These are phyloP conservation scores for Talaromyces marneffei DNA, from an alignment of 2,329 filamentous ascomycete genomes.

Conservation along the genomic window DNA sequence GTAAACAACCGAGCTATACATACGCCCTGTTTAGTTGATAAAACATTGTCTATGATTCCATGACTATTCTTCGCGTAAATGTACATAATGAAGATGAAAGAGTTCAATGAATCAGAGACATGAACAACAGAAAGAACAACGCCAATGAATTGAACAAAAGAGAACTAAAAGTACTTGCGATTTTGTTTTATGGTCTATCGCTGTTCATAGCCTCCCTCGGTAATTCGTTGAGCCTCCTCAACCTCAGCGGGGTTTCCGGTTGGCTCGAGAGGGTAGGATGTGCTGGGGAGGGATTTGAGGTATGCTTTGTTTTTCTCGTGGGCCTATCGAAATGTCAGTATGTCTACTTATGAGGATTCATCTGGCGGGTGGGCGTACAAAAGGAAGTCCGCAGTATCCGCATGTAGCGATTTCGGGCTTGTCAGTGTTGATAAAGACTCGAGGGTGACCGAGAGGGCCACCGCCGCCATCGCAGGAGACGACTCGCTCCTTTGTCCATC, in stretches of 20 bases:
- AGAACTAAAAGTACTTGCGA: constrained; percentile 8
- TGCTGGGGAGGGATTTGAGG: constrained; percentile 73
- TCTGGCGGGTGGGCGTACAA: constrained; percentile 50
- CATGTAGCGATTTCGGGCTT: constrained; percentile 90
- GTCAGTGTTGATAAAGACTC: constrained; percentile 95
- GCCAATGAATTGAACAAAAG: constrained; percentile 7
- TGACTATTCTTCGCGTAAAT: constrained; percentile 23
- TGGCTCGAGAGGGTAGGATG: constrained; percentile 73
- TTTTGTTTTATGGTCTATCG: constrained; percentile 39
- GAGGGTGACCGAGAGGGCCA: constrained; percentile 81
- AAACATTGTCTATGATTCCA: constrained; percentile 27
- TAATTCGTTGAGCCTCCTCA: constrained; percentile 53
- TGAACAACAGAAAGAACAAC: constrained; percentile 1
- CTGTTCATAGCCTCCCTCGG: constrained; percentile 55
- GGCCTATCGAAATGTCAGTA: constrained; percentile 53
- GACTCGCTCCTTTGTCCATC: constrained; percentile 76
- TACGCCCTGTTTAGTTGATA: not conserved
- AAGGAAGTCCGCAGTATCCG: constrained; percentile 90
- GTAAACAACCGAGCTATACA: not conserved
- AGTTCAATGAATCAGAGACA: constrained; percentile 20
- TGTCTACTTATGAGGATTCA: too few species aligned
- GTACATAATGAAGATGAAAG: constrained; percentile 26
- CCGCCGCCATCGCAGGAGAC: constrained; percentile 91
- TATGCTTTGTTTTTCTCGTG: constrained; percentile 81
- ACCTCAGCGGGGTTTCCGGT: constrained; percentile 55